Percentiles rank a stretch among this genome's conserved stretches.
phyloP scores from a whole-genome alignment of 1,284 basidiomycete genomes.

The Ganoderma leucocontextum region DNA sequence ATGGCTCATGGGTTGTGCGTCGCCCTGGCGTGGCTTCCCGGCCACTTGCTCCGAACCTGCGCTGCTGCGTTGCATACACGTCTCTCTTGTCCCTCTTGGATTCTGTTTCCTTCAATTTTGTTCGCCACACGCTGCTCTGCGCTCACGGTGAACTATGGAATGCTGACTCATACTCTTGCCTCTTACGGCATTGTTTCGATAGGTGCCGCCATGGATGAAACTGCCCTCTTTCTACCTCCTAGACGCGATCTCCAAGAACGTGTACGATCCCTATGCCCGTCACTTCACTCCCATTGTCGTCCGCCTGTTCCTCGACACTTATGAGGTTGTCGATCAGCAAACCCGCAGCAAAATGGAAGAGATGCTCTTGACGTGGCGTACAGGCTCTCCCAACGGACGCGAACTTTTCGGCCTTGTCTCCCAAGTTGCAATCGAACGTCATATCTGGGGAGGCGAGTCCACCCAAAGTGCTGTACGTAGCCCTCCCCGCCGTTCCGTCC shows the following conservation, averaged over 20 bases:
- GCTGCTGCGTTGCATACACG: slow-evolving; percentile 21
- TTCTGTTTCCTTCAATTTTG: slow-evolving; percentile 22
- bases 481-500: slow-evolving; percentile 17
- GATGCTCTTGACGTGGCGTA: slow-evolving; percentile 93
- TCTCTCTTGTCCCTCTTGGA: not conserved
- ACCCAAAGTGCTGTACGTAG: slow-evolving; percentile 36
- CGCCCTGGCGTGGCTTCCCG: slow-evolving; percentile 8
- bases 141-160: slow-evolving; percentile 43
- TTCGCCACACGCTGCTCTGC: slow-evolving; percentile 39
- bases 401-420: slow-evolving; percentile 84
- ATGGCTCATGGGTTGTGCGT: slow-evolving; percentile 11
- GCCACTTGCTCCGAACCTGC: slow-evolving; percentile 28
- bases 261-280: slow-evolving; percentile 88
- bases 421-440: slow-evolving; percentile 80
- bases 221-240: slow-evolving; percentile 94
- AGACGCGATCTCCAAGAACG: slow-evolving; percentile 96
- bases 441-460: slow-evolving; percentile 73
- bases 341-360: slow-evolving; percentile 96
- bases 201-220: slow-evolving; percentile 94
- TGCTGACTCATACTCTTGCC: slow-evolving; percentile 68
- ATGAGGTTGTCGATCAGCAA: slow-evolving; percentile 81
- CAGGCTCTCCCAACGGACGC: slow-evolving; percentile 78
- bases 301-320: slow-evolving; percentile 84
- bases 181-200: slow-evolving; percentile 44
- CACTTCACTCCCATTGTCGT: slow-evolving; percentile 82